Evolutionary conservation across 306 rosid species (phyloP).

Genomic region (Nissolia schottii): DNA sequence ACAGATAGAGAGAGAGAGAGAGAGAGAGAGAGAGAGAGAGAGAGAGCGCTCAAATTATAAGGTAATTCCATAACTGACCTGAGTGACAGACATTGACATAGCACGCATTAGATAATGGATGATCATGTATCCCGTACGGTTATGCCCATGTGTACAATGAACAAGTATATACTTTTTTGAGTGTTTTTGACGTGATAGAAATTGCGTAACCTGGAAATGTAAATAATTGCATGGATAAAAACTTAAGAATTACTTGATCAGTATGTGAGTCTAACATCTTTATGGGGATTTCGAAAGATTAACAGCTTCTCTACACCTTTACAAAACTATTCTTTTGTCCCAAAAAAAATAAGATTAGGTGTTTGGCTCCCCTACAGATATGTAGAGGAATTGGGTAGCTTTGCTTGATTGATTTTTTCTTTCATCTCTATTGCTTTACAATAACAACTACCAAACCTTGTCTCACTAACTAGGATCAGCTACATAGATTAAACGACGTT

Average conservation of each 20-base stretch:
- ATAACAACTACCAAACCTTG: not conserved
- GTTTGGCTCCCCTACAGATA: not conserved
- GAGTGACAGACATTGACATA: conserved; percentile 60
- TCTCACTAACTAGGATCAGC: not conserved
- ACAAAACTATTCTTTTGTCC: not conserved
- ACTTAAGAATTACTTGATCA: not conserved
- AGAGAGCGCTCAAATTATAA: not conserved
- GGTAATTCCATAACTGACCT: conserved; percentile 52
- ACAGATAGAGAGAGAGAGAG: not conserved
- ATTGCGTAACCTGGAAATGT: conserved; percentile 71
- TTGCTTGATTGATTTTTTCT: not conserved
- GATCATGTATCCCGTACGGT: conserved; percentile 98
- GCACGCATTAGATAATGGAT: conserved; percentile 89
- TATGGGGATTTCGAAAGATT: not conserved
- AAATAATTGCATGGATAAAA: conserved; percentile 14
- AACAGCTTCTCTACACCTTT: not conserved
- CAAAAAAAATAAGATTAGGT: not conserved
- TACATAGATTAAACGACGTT: not conserved
- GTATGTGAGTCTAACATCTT: not conserved
- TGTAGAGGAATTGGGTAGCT: not conserved
- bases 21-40: not conserved
- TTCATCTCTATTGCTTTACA: not conserved
- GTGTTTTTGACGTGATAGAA: conserved; percentile 76
- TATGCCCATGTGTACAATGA: conserved; percentile 98
- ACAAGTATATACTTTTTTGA: conserved; percentile 89